These are phyloP conservation scores for Serendipita vermifera DNA, from an alignment of 768 basidiomycete species.

Conservation along the genomic window DNA sequence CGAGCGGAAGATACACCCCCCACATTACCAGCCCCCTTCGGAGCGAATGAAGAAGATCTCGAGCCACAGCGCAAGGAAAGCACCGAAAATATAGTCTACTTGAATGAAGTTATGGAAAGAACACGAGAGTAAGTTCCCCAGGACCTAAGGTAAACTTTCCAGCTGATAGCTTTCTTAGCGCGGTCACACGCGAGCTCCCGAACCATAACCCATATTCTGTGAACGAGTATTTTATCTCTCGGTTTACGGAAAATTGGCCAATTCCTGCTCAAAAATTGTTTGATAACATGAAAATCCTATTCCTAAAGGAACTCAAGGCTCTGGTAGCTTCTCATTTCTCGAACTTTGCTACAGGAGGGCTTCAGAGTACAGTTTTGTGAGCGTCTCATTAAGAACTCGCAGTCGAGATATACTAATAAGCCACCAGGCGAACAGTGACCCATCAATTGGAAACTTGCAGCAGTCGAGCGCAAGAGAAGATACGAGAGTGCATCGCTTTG, in stretches of 20 bases:
- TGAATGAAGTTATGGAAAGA: constrained; percentile 39
- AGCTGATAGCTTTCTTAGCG: constrained; percentile 27
- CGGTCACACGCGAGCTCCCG: constrained; percentile 58
- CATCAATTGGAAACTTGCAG: constrained; percentile 38
- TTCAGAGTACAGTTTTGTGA: constrained; percentile 38
- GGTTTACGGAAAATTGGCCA: constrained; percentile 14
- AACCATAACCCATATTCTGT: constrained; percentile 38
- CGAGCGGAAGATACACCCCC: not conserved
- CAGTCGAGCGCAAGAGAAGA: constrained; percentile 27
- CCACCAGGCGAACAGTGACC: constrained; percentile 33
- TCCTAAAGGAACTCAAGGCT: constrained; percentile 29
- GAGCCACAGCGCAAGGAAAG: not conserved
- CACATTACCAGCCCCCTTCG: not conserved
- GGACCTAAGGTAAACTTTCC: not conserved
- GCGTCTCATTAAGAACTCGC: constrained; percentile 26
- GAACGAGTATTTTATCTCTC: constrained; percentile 9
- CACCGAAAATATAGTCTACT: constrained; percentile 25
- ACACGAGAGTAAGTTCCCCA: constrained; percentile 33
- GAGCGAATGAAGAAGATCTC: not conserved
- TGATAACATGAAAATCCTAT: constrained; percentile 25
- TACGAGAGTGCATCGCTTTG: constrained; percentile 38
- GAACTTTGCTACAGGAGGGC: constrained; percentile 37
- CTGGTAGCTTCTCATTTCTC: constrained; percentile 40
- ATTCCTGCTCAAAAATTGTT: constrained; percentile 38
- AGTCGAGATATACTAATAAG: not conserved